Conservation (phyloP, 495 filamentous ascomycete species). For the Parathielavia appendiculata region DNA sequence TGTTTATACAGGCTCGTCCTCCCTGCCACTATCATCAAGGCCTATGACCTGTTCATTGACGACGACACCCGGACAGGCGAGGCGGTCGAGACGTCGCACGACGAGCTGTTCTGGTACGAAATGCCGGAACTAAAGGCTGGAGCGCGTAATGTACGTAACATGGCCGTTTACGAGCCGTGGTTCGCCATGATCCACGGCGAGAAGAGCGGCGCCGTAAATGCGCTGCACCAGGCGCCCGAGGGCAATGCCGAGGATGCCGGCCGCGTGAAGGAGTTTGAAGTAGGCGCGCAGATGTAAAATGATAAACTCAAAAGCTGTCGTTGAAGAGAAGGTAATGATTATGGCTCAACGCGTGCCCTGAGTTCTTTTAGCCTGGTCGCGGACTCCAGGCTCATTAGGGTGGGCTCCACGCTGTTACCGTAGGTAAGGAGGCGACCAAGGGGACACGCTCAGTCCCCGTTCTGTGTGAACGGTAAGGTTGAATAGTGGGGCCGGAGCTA, state of each 20-base stretch:
- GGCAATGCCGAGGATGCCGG: background rate
- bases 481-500: too few species aligned
- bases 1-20: background rate
- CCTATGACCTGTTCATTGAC: constrained; percentile 36
- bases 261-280: background rate
- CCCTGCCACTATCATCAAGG: constrained; percentile 16
- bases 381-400: too few species aligned
- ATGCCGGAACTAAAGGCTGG: constrained; percentile 31
- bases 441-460: too few species aligned
- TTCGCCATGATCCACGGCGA: constrained; percentile 40
- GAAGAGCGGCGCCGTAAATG: constrained; percentile 26
- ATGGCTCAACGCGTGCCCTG: too few species aligned
- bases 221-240: constrained; percentile 13
- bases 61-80: constrained; percentile 29
- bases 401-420: too few species aligned
- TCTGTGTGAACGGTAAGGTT: too few species aligned
- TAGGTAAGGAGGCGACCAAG: too few species aligned
- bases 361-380: too few species aligned
- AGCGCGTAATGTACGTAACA: constrained; percentile 26
- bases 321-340: too few species aligned
- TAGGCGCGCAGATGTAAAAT: background rate
- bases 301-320: background rate
- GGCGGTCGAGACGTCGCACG: constrained; percentile 34
- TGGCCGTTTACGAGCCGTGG: constrained; percentile 39
- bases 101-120: constrained; percentile 28